Percentiles rank a stretch among this genome's conserved stretches.
Evolutionary conservation across 2,329 filamentous ascomycete species (phyloP).

Genomic region (Beauveria sp.): DNA sequence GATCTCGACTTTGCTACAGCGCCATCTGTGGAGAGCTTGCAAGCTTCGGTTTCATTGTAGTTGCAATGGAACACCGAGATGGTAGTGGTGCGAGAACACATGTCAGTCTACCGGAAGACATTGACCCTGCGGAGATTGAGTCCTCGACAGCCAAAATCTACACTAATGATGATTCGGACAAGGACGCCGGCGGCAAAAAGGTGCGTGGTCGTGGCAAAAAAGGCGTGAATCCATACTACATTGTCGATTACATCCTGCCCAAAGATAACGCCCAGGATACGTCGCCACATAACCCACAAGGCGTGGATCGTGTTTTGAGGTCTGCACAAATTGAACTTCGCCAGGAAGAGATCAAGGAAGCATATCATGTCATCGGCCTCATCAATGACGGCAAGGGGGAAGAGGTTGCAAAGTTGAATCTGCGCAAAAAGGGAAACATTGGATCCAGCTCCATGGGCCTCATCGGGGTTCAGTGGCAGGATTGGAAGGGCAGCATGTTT

Average conservation of each 20-base stretch:
- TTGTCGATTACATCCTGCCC: conserved; percentile 57
- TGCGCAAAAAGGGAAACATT: conserved; percentile 49
- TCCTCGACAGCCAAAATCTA: conserved; percentile 21
- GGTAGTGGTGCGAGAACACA: conserved; percentile 55
- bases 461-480: conserved; percentile 44
- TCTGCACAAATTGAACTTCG: conserved; percentile 55
- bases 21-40: conserved; percentile 59
- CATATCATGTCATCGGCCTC: conserved; percentile 46
- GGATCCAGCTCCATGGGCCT: conserved; percentile 53
- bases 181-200: conserved; percentile 26
- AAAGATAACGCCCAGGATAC: conserved; percentile 45
- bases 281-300: conserved; percentile 47
- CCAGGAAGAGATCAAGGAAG: conserved; percentile 58
- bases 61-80: conserved; percentile 58
- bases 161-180: conserved; percentile 15
- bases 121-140: conserved; percentile 25
- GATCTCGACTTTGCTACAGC: conserved; percentile 55
- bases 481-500: conserved; percentile 50
- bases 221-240: conserved; percentile 31
- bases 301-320: conserved; percentile 53
- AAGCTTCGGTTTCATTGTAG: conserved; percentile 57
- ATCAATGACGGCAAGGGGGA: conserved; percentile 49
- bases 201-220: conserved; percentile 23
- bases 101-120: conserved; percentile 45
- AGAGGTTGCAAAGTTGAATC: conserved; percentile 41